Percentiles rank a stretch among this genome's conserved stretches.
These are phyloP conservation scores for Metschnikowia corniflorae DNA, from an alignment of 805 yeast species.

Conservation along the genomic window DNA sequence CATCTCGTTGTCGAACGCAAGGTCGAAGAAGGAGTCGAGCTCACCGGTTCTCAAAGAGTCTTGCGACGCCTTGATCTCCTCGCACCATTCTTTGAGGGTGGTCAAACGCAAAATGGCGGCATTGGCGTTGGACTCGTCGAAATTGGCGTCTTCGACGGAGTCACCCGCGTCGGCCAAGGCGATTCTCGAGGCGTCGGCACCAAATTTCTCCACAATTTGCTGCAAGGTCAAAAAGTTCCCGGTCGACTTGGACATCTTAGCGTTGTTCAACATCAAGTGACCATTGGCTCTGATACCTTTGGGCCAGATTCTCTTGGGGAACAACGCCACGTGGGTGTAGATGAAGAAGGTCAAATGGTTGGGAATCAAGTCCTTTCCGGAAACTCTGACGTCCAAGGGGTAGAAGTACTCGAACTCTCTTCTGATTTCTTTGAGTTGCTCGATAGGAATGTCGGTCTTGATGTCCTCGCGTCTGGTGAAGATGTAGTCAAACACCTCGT, in stretches of 20 bases:
- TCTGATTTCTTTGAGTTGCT: constrained; percentile 68
- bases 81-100: constrained; percentile 94
- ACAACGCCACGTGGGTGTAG: constrained; percentile 87
- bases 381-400: constrained; percentile 86
- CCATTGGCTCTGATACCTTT: constrained; percentile 92
- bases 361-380: constrained; percentile 96
- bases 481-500: constrained; percentile 88
- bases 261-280: constrained; percentile 90
- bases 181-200: constrained; percentile 96
- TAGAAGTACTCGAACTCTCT: constrained; percentile 96
- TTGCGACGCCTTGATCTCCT: constrained; percentile 56
- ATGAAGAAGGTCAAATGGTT: constrained; percentile 96
- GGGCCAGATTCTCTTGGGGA: constrained; percentile 93
- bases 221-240: constrained; percentile 94
- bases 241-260: constrained; percentile 96
- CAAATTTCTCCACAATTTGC: constrained; percentile 81
- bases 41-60: constrained; percentile 49
- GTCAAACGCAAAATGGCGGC: constrained; percentile 93
- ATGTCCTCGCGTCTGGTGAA: constrained; percentile 68
- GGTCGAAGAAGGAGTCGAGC: constrained; percentile 66
- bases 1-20: constrained; percentile 92
- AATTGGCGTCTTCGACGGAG: constrained; percentile 94
- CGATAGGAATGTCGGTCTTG: constrained; percentile 57
- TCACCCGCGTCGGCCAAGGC: constrained; percentile 99
- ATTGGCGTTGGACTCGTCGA: constrained; percentile 93